Conservation (phyloP, 2,329 filamentous ascomycete species). For the Colletotrichum limetticola region DNA sequence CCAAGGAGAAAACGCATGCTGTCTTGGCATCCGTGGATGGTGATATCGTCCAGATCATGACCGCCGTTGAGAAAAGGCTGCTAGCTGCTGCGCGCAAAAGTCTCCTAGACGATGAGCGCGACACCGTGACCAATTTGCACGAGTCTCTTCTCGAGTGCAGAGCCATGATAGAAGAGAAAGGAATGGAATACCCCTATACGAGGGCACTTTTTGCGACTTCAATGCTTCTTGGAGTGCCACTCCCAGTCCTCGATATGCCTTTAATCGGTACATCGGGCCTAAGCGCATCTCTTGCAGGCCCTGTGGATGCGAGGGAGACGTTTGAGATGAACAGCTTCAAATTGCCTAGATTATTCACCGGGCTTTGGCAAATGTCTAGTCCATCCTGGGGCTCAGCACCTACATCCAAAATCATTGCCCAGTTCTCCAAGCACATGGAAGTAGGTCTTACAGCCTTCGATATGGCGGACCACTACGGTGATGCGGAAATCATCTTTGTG, state of each 20-base stretch:
- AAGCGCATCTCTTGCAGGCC: background rate
- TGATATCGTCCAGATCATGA: constrained; percentile 48
- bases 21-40: constrained; percentile 39
- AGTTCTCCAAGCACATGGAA: constrained; percentile 40
- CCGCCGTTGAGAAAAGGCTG: constrained; percentile 47
- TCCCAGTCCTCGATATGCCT: background rate
- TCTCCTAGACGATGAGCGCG: constrained; percentile 35
- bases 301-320: constrained; percentile 33
- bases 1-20: background rate
- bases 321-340: constrained; percentile 38
- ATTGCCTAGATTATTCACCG: constrained; percentile 44
- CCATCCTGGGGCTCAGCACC: constrained; percentile 42
- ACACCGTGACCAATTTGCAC: background rate
- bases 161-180: background rate
- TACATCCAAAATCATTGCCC: constrained; percentile 40
- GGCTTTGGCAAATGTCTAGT: constrained; percentile 46
- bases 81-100: constrained; percentile 36
- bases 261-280: background rate
- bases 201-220: constrained; percentile 13
- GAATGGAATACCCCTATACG: constrained; percentile 5
- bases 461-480: constrained; percentile 50
- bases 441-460: constrained; percentile 43
- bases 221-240: constrained; percentile 4
- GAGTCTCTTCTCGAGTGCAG: background rate
- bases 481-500: constrained; percentile 36